These are phyloP conservation scores for Acer yangbiense DNA, from an alignment of 345 rosid species.

Conservation along the genomic window DNA sequence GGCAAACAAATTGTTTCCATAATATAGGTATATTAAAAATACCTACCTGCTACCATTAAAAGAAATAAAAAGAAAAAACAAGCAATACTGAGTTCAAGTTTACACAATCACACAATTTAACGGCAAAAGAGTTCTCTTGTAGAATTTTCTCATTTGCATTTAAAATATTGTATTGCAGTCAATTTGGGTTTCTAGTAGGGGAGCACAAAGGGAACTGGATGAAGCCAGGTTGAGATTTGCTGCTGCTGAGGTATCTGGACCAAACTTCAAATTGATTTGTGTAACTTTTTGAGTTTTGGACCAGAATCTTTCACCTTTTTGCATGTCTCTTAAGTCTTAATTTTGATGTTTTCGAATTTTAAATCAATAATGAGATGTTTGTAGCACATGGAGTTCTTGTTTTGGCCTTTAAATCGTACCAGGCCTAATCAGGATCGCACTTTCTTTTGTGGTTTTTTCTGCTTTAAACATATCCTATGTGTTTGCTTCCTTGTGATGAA, in stretches of 20 bases:
- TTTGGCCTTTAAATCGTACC: neutral
- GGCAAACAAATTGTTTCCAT: neutral
- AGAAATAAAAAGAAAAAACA: constrained; percentile 6
- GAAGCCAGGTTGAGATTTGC: constrained; percentile 96
- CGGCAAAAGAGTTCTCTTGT: neutral
- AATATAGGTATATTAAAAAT: neutral
- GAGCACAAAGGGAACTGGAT: constrained; percentile 80
- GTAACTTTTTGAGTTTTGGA: constrained; percentile 8
- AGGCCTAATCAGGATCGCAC: neutral
- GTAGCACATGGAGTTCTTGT: neutral
- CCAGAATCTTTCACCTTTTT: neutral
- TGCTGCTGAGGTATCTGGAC: constrained; percentile 79
- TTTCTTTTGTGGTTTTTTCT: neutral
- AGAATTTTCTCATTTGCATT: neutral
- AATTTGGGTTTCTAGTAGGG: constrained; percentile 82
- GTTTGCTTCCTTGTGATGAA: neutral
- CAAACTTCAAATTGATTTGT: constrained; percentile 4
- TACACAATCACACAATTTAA: neutral
- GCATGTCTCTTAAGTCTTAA: neutral
- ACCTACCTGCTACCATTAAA: neutral
- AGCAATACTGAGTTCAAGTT: neutral
- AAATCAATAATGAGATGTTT: constrained; percentile 9
- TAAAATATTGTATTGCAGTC: constrained; percentile 55
- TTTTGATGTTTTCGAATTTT: neutral
- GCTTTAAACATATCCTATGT: neutral